Evolutionary conservation across 2,329 filamentous ascomycete genomes (phyloP).

Genomic region (Pseudogymnoascus pannorum): DNA sequence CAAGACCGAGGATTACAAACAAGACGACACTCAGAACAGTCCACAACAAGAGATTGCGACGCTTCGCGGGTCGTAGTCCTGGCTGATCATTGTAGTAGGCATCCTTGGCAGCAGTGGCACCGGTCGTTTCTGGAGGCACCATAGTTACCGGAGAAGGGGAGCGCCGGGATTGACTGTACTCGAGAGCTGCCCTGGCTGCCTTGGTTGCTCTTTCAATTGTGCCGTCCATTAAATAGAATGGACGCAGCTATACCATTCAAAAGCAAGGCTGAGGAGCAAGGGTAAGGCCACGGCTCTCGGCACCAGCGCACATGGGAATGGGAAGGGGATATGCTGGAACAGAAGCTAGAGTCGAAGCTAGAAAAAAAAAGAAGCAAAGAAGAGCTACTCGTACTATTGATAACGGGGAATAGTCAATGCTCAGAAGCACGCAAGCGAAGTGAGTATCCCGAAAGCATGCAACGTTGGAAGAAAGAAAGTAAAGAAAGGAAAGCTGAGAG

Average conservation of each 20-base stretch:
- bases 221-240: neutral
- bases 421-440: neutral
- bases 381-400: neutral
- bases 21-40: neutral
- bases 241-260: neutral
- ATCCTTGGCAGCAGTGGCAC: neutral
- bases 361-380: neutral
- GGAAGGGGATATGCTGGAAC: neutral
- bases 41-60: neutral
- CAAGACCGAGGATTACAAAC: conserved; percentile 14
- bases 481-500: neutral
- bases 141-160: neutral
- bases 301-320: neutral
- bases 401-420: neutral
- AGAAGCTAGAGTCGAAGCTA: neutral
- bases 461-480: neutral
- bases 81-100: neutral
- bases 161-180: neutral
- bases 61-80: neutral
- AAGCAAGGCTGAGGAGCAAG: neutral
- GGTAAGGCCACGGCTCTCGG: neutral
- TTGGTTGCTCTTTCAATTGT: too few relatives aligned
- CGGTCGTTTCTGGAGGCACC: neutral
- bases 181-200: neutral
- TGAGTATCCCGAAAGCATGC: neutral